phyloP scores from a whole-genome alignment of 1,284 basidiomycete species.

The Kwoniella shivajii region DNA sequence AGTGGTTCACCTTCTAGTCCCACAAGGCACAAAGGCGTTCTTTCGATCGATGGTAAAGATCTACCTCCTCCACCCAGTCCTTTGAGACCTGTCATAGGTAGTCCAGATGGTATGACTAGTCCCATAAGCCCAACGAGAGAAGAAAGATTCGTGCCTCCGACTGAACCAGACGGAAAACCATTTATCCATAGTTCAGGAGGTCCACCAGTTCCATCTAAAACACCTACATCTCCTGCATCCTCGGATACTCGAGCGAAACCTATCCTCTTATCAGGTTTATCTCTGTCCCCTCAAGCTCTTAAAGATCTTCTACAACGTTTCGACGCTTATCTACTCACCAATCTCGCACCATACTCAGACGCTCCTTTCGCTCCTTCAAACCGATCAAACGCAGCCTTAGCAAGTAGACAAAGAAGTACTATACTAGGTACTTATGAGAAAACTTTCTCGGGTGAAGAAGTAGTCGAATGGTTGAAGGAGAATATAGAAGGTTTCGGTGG shows the following conservation, averaged over 20 bases:
- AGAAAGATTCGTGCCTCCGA: conserved; percentile 48
- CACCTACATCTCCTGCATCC: conserved; percentile 1
- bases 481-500: conserved; percentile 70
- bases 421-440: conserved; percentile 84
- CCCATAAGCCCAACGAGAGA: conserved; percentile 40
- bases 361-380: conserved; percentile 52
- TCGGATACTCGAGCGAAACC: conserved; percentile 53
- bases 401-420: conserved; percentile 69
- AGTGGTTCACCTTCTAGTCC: conserved; percentile 8
- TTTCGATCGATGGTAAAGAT: conserved; percentile 38
- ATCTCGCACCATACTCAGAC: conserved; percentile 43
- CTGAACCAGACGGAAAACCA: conserved; percentile 41
- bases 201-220: conserved; percentile 19
- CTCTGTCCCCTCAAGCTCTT: conserved; percentile 65
- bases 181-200: conserved; percentile 20
- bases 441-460: conserved; percentile 79
- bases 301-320: conserved; percentile 66
- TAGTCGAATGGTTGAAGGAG: conserved; percentile 71
- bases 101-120: conserved; percentile 20
- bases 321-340: conserved; percentile 46
- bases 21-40: conserved; percentile 9
- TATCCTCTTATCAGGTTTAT: conserved; percentile 71
- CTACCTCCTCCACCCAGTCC: conserved; percentile 37
- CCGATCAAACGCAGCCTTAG: conserved; percentile 63
- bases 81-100: conserved; percentile 13